phyloP scores from a whole-genome alignment of 495 filamentous ascomycete species.

The Pyronema omphalodes region DNA sequence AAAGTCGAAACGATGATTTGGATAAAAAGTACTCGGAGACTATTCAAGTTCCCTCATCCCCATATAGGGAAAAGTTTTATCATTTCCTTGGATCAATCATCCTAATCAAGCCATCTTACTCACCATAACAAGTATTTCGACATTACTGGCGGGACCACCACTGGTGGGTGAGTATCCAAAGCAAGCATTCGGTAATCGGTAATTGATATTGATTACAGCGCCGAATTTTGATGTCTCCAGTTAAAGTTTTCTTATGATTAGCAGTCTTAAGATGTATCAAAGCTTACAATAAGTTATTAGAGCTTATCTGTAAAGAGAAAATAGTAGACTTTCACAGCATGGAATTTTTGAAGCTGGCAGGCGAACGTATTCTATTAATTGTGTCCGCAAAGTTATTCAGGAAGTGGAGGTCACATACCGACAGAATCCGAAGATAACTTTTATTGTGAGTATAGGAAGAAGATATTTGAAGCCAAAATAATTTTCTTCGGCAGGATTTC shows the following conservation, averaged over 20 bases:
- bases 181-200: not conserved
- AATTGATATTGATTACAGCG: not conserved
- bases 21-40: slow-evolving; percentile 1
- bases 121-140: slow-evolving; percentile 22
- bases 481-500: slow-evolving; percentile 4
- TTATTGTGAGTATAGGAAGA: slow-evolving; percentile 23
- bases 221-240: slow-evolving; percentile 3
- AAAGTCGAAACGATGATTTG: slow-evolving; percentile 11
- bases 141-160: slow-evolving; percentile 12
- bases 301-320: slow-evolving; percentile 18
- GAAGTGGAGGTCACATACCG: slow-evolving; percentile 7
- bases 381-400: slow-evolving; percentile 15
- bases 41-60: slow-evolving; percentile 1
- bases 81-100: no score
- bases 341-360: slow-evolving; percentile 9
- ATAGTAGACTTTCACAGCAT: slow-evolving; percentile 4
- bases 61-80: not conserved
- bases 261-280: slow-evolving; percentile 26
- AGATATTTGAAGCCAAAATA: slow-evolving; percentile 6
- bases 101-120: no score
- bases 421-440: not conserved
- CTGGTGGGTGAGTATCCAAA: slow-evolving; percentile 4
- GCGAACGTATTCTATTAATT: no score
- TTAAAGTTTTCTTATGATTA: slow-evolving; percentile 27
- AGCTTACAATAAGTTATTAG: slow-evolving; percentile 17